phyloP scores from a whole-genome alignment of 192 early-diverging fungal genomes.

The Podila epigama region DNA sequence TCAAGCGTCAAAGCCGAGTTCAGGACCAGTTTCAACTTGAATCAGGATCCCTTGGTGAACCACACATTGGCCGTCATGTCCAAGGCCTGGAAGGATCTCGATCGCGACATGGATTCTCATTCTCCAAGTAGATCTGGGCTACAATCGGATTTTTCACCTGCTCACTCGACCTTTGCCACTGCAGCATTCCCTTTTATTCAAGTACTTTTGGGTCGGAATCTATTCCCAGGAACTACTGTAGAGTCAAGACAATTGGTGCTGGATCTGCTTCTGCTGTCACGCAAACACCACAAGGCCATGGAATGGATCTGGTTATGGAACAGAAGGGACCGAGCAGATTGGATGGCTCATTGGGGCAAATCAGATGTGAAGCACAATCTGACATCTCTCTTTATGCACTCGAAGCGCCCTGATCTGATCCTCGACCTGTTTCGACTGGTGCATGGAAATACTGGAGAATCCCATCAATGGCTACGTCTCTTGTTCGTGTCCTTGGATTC shows the following conservation, averaged over 20 bases:
- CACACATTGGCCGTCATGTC: conserved; percentile 24
- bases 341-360: conserved; percentile 19
- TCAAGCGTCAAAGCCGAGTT: not conserved
- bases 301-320: conserved; percentile 35
- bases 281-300: conserved; percentile 13
- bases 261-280: conserved; percentile 2
- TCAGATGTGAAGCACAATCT: conserved; percentile 16
- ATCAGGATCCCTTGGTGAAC: conserved; percentile 27
- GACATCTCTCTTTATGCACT: not conserved
- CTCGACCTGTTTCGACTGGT: conserved; percentile 22
- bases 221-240: conserved; percentile 10
- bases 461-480: conserved; percentile 21
- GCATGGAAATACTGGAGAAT: not conserved
- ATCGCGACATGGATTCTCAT: not conserved
- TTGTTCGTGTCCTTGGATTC: not conserved
- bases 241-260: conserved; percentile 11
- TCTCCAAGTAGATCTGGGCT: not conserved
- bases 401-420: conserved; percentile 11
- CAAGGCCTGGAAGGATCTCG: conserved; percentile 17
- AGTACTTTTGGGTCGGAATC: conserved; percentile 11
- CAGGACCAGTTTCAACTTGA: conserved; percentile 15
- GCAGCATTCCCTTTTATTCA: conserved; percentile 17
- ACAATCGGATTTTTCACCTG: not conserved
- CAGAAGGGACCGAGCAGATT: conserved; percentile 18
- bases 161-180: conserved; percentile 17